Base-by-base conservation (phyloP, 2,329 filamentous ascomycete species). In the Colletotrichum melonis region DNA sequence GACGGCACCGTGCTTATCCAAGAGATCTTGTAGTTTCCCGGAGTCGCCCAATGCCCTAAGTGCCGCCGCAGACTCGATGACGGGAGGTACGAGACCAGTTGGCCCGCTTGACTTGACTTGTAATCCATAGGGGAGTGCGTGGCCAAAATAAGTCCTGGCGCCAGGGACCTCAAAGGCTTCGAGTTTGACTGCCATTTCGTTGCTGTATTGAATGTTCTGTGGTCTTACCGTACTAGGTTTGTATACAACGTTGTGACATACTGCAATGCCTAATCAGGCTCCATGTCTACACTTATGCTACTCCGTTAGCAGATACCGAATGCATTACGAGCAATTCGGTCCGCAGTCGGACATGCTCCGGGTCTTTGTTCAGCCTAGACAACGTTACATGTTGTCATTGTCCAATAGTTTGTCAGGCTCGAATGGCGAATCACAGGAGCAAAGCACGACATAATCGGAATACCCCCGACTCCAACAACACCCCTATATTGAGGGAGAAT, bases 1-100 rank as follows among this genome's bases (percentile, higher is more conserved):
- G 12, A 76, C 69, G 14, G 74, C 74, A 0, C 74, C 74, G n/a
- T 76, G 72, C 4, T 49, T 55, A 11, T 75, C 66, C 5, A 75
- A 32, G 2, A 69, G 54, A 19, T 63, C 69, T 46, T 74, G 65
- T 9, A 75, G 66, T 16, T 66, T 58, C 24, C 74, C 74, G 4
- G 74, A 73, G n/a, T 72, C 54, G 5, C 69, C 72, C 14, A 73
- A 57, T 3, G 22, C 49, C 8, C 58, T 26, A 2, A 75, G 59
- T 19, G 74, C 65, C 8, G 62, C 55, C 3, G 68, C 69, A 11
- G 74, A 69, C 4, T 69, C 54, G 24, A 26, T 22, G 3, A 76
- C 49, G 5, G 63, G 12, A 3, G 73, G 73, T 11, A 30, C 24
- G 6, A 19, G 38, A 19, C 22, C 14, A 35, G 6, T 12, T 16